These are phyloP conservation scores for Aphanomyces euteiches DNA, from an alignment of 352 stramenopile species.

Conservation along the genomic window DNA sequence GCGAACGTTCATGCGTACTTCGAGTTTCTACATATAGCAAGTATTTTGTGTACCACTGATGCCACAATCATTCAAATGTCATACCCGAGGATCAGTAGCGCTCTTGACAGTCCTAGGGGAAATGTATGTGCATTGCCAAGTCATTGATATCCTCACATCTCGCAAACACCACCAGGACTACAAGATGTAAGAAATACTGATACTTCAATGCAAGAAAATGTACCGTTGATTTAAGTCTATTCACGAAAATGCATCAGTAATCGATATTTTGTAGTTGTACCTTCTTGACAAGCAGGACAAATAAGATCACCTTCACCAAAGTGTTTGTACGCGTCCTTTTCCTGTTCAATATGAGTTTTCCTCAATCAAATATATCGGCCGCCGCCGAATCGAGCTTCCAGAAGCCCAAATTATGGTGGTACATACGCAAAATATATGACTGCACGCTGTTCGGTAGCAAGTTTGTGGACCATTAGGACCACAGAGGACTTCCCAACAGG, in stretches of 20 bases:
- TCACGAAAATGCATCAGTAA: neutral
- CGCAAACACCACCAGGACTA: constrained; percentile 16
- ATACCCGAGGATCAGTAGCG: constrained; percentile 19
- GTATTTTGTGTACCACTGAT: neutral
- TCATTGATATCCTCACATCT: constrained; percentile 14
- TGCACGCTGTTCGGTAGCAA: constrained; percentile 28
- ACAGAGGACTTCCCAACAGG: constrained; percentile 27
- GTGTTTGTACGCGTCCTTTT: constrained; percentile 26
- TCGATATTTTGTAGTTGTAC: neutral
- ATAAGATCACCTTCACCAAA: constrained; percentile 25
- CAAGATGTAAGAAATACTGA: neutral
- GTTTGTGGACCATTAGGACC: constrained; percentile 23
- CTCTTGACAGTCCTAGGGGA: constrained; percentile 25
- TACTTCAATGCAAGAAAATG: neutral
- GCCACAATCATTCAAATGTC: neutral
- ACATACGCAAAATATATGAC: constrained; percentile 31
- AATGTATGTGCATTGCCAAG: neutral
- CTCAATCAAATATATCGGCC: neutral
- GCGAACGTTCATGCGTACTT: neutral
- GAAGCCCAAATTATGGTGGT: neutral
- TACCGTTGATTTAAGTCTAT: constrained; percentile 29
- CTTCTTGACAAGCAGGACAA: constrained; percentile 29
- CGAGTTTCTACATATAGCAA: constrained; percentile 17
- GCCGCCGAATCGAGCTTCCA: neutral
- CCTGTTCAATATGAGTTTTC: neutral